phyloP scores from a whole-genome alignment of 257 asterid genomes.

The Solanum sejunctum region DNA sequence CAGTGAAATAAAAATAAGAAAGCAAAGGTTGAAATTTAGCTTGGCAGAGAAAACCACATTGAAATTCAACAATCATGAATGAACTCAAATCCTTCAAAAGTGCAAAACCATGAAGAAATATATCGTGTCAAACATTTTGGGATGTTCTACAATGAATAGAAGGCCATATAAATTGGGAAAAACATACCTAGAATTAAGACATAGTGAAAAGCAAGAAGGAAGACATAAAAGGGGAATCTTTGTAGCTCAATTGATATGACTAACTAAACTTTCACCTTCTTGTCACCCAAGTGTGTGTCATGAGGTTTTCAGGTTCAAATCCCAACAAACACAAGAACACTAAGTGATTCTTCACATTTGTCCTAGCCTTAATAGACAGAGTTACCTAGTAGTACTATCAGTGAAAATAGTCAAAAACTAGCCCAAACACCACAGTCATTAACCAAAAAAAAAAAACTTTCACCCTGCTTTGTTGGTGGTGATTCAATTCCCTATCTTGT shows the following conservation, averaged over 20 bases:
- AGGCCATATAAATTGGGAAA: neutral
- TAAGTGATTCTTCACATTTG: neutral
- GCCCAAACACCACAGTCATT: too few relatives aligned
- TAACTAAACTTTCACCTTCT: too few relatives aligned
- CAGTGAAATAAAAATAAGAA: neutral
- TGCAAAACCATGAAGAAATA: neutral
- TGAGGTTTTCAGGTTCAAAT: too few relatives aligned
- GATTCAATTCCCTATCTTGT: neutral
- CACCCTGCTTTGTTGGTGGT: neutral
- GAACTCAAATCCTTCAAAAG: neutral
- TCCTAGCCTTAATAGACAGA: neutral
- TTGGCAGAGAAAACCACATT: neutral
- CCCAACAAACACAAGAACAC: neutral
- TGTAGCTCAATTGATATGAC: too few relatives aligned
- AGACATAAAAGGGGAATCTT: neutral
- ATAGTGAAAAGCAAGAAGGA: neutral
- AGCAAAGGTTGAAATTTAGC: neutral
- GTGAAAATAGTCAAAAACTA: neutral
- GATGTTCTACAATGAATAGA: neutral
- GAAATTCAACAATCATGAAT: neutral
- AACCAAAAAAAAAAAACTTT: too few relatives aligned
- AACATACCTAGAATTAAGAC: neutral
- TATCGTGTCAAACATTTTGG: neutral
- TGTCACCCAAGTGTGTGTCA: too few relatives aligned
- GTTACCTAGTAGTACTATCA: neutral